Base-by-base conservation (phyloP, 192 early-diverging fungal genomes). In the Nowakowskiella sp. region DNA sequence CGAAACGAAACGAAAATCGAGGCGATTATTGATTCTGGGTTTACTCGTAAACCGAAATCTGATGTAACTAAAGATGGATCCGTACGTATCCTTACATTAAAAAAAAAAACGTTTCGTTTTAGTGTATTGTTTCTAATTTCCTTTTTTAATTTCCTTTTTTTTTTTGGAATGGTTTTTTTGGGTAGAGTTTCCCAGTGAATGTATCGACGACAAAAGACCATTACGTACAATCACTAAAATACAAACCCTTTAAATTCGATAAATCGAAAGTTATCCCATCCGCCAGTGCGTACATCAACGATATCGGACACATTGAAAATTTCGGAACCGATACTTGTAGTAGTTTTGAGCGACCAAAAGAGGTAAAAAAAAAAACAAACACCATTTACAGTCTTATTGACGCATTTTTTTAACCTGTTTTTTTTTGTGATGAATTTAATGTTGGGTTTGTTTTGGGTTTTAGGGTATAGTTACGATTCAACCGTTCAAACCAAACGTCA, bases 51-150 rank as follows among this genome's bases (percentile, higher is more conserved):
- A 24, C 72, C 67, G 0, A 55, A 58, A 34, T 65, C 50, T 39
- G 62, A 59, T 28, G 65, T 74, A 21, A 66, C 58, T 13, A 42
- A 64, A n/a, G 67, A 74, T 39, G 59, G 60, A 6, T 66, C 48
- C n/a, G 65, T 67, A 46, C 39, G 54, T 51, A n/a, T 50, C 13
- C 9, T 13, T 32, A 0, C 1, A 1, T 46, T 16, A 5, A 54
- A 53, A 4, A 16, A 6, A 53, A 30, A 13, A 49, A 2, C 25
- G 43, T 48, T 39, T 30, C 26, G 2, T 60, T 23, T 55, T 45
- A 23, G 3, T 56, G 10, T 0, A 22, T 27, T 39, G n/a, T 58
- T 29, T 34, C 6, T 8, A 8, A 47, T 47, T 6, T 47, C 22
- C 45, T 25, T 6, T 8, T 7, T 10, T 8, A 25, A 27, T 6